These are phyloP conservation scores for Ehretia macrophylla DNA, from an alignment of 257 asterid genomes.

Conservation along the genomic window DNA sequence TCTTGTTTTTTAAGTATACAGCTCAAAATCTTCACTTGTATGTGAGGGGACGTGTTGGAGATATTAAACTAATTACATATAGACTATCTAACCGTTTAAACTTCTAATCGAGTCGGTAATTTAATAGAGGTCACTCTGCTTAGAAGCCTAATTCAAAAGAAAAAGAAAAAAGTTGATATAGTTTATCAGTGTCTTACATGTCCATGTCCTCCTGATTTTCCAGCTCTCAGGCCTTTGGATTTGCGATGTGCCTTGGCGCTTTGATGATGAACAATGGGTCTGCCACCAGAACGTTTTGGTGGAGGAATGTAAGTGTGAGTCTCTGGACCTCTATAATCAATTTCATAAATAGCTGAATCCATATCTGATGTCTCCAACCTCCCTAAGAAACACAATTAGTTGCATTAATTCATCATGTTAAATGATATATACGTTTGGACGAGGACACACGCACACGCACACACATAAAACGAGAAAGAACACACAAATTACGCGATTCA, in stretches of 20 bases:
- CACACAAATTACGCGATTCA: too few relatives aligned
- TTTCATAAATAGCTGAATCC: slow-evolving; percentile 35
- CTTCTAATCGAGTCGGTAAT: too few relatives aligned
- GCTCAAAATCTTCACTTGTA: too few relatives aligned
- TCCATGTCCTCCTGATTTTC: slow-evolving; percentile 16
- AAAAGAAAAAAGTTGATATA: background rate
- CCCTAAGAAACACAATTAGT: background rate
- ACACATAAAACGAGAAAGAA: too few relatives aligned
- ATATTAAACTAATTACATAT: too few relatives aligned
- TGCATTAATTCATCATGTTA: background rate
- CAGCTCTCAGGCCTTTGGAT: slow-evolving; percentile 14
- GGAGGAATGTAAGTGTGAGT: slow-evolving; percentile 51
- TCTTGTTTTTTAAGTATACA: too few relatives aligned
- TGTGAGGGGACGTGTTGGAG: too few relatives aligned
- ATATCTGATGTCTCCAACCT: background rate
- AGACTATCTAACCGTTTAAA: too few relatives aligned
- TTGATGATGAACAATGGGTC: slow-evolving; percentile 23
- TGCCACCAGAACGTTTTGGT: slow-evolving; percentile 26
- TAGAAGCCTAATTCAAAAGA: background rate
- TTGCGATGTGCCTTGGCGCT: slow-evolving; percentile 14
- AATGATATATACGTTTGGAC: too few relatives aligned
- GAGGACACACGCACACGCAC: too few relatives aligned
- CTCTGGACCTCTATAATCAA: slow-evolving; percentile 57
- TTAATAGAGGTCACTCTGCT: background rate
- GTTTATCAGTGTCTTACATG: slow-evolving; percentile 15